Evolutionary conservation across 805 yeast genomes (phyloP), one percentile per base, ranked within the genome.

Genomic region (Pichia phayaonensis): DNA sequence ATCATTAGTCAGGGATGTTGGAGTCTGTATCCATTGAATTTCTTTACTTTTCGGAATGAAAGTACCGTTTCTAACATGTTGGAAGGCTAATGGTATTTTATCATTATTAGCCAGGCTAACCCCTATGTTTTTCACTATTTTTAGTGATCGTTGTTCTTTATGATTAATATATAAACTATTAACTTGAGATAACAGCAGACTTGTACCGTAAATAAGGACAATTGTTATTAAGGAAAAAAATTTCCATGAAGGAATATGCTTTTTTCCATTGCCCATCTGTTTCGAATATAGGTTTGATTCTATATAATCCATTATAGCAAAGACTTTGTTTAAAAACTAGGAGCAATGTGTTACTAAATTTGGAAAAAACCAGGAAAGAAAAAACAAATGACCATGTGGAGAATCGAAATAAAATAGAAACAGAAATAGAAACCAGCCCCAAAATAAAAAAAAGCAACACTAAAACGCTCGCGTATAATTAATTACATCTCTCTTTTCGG

Each of bases 11-110:
- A 68, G 60, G 0, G 84, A 76, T 23, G 72, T 72, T 1, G 80
- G 79, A 1, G 73, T 67, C 49, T 60, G 61, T 43, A 87, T 77
- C 96, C 96, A 88, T 63, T 85, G 92, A 31, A 88, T 71, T 10
- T 75, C 64, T 54, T 78, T 76, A 46, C 60, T 65, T 16, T 69
- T 65, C 0, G 94, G 84, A 0, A 61, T 54, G 57, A 85, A 85
- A 3, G 76, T 72, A 1, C 80, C 80, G 46, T 77, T 76, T 55
- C 92, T 73, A 2, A 73, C 68, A 40, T 71, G 68, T 1, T 69
- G 67, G 47, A 80, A 74, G 0, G 72, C 61, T 10, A 77, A 45
- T 8, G 70, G 68, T 8, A 49, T 47, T 42, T 61, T 64, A 20
- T 26, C 40, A 44, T 39, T 15, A 27, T 39, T 15, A 27, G 13